phyloP scores from a whole-genome alignment of 2,329 filamentous ascomycete species.

The Verticillium isaacii region DNA sequence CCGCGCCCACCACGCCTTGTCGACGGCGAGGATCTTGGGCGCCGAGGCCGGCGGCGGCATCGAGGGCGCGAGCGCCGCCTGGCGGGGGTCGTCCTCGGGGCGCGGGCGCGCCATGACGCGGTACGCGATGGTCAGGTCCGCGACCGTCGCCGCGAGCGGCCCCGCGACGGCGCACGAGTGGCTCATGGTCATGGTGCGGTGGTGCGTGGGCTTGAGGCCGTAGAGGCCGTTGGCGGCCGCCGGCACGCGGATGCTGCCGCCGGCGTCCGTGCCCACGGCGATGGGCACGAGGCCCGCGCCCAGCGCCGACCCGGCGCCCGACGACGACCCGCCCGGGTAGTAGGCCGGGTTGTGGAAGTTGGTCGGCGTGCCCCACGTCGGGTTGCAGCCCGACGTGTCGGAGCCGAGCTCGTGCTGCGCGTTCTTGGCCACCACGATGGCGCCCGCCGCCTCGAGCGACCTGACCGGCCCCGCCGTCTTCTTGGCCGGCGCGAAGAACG shows the following conservation, averaged over 20 bases:
- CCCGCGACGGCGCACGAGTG: slow-evolving; percentile 60
- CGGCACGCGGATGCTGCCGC: slow-evolving; percentile 72
- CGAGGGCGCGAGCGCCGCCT: slow-evolving; percentile 59
- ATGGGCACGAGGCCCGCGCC: slow-evolving; percentile 70
- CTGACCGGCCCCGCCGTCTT: slow-evolving; percentile 66
- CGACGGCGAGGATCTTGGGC: slow-evolving; percentile 67
- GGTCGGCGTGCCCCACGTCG: slow-evolving; percentile 65
- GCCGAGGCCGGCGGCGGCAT: slow-evolving; percentile 26
- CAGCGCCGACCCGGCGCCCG: slow-evolving; percentile 68
- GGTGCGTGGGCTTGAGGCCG: slow-evolving; percentile 75
- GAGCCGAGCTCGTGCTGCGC: slow-evolving; percentile 79
- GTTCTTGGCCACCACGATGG: slow-evolving; percentile 69
- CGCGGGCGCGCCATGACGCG: slow-evolving; percentile 72
- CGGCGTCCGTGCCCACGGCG: slow-evolving; percentile 69
- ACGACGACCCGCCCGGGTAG: slow-evolving; percentile 78
- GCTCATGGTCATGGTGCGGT: slow-evolving; percentile 56
- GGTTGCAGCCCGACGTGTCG: slow-evolving; percentile 82
- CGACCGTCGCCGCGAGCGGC: slow-evolving; percentile 70
- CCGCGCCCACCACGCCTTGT: slow-evolving; percentile 43
- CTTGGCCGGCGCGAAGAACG: slow-evolving; percentile 43
- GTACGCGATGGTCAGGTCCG: slow-evolving; percentile 79
- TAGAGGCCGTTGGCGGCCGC: slow-evolving; percentile 73
- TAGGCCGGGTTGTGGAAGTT: slow-evolving; percentile 75
- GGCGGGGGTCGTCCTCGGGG: slow-evolving; percentile 49
- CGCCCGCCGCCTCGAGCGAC: slow-evolving; percentile 69